A percentile compares a stretch with the other conserved stretches of the same genome.
These are phyloP conservation scores for Iberis amara DNA, from an alignment of 441 rosid genomes.

Conservation along the genomic window DNA sequence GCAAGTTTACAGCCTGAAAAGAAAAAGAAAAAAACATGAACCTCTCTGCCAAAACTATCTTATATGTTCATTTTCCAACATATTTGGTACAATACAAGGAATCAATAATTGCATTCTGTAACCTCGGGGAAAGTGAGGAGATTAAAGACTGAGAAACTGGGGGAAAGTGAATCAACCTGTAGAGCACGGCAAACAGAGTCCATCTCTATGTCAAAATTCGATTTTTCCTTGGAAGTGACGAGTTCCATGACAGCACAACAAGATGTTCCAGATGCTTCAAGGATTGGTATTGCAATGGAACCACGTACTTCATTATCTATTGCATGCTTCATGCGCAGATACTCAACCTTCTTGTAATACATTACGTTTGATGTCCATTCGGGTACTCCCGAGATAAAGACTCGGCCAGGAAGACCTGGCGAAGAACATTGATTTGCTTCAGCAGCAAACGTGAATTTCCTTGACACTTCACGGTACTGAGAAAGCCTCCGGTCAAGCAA, in stretches of 20 bases:
- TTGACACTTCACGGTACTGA: no score
- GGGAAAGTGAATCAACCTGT: slow-evolving; percentile 41
- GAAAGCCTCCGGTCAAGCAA: no score
- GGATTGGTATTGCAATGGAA: slow-evolving; percentile 69
- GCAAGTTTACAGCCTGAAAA: slow-evolving; percentile 68
- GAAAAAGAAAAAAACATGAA: slow-evolving; percentile 21
- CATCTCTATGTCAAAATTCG: slow-evolving; percentile 65
- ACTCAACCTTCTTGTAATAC: no score
- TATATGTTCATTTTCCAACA: no score
- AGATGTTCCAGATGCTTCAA: slow-evolving; percentile 41
- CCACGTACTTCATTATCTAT: slow-evolving; percentile 35
- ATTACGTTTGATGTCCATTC: no score
- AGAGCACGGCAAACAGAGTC: slow-evolving; percentile 68
- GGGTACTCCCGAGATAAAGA: no score
- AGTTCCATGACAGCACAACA: slow-evolving; percentile 78
- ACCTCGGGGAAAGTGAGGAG: no score
- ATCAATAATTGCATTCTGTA: no score
- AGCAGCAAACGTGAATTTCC: no score
- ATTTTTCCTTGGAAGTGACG: slow-evolving; percentile 64
- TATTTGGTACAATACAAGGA: slow-evolving; percentile 16
- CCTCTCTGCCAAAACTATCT: not conserved
- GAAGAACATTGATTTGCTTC: no score
- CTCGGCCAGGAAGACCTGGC: no score
- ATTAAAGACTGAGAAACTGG: not conserved
- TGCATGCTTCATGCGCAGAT: no score